Evolutionary conservation across 2,329 filamentous ascomycete species (phyloP), one percentile per base, ranked within the genome.

Genomic region (Fusarium sp.): DNA sequence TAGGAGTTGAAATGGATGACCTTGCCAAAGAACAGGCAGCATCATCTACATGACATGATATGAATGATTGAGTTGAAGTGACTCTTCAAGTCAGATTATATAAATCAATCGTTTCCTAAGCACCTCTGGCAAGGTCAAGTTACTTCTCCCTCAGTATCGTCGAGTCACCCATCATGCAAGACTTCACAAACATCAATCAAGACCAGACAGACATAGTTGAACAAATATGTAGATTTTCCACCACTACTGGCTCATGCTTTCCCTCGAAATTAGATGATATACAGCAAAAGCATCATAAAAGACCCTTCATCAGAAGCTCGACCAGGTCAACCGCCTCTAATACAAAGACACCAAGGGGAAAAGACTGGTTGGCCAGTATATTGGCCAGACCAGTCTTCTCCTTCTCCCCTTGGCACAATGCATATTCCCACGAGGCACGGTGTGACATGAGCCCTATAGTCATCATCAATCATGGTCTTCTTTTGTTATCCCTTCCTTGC

Each of bases 201-300:
- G 34, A n/a, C 34, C 47, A 8, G 14, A 35, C n/a, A n/a, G n/a
- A n/a, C n/a, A n/a, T n/a, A n/a, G 24, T 74, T 78, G 58, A 72
- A 71, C 67, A 76, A 71, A 60, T 74, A 73, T 73, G 66, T 78
- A 76, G 63, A 76, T 70, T 70, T 67, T 74, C 72, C 63, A 68
- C 66, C 72, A 78, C 65, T 71, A 76, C 65, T 71, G 69, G 69
- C 70, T 60, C 73, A 62, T 78, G 66, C 66, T 54, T 54, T 72
- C 70, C 66, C 64, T 78, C 64, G 70, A 76, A 78, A 73, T 74
- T 76, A 79, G 77, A 79, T 78, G 77, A 77, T 74, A 74, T 71
- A 79, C 74, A 77, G 68, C 62, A 76, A 73, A 77, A 70, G 62
- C 75, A 77, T 74, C 69, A 67, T 67, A 37, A 68, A 73, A 73